Conservation (phyloP, 192 early-diverging fungal species). For the Chytriomyces hyalinus region DNA sequence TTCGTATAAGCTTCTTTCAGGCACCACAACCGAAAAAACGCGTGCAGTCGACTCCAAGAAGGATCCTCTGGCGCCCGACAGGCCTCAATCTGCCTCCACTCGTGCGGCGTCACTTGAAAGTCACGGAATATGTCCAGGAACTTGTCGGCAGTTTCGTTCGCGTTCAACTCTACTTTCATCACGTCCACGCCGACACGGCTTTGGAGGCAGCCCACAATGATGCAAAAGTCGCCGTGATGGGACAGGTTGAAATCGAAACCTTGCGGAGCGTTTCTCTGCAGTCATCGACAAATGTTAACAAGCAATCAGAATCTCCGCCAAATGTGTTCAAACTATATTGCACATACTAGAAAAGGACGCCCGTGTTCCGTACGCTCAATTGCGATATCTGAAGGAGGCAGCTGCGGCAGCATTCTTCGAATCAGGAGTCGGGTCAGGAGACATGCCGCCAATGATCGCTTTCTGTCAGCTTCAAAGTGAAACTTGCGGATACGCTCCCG, state of each 20-base stretch:
- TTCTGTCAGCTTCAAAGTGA: constrained; percentile 16
- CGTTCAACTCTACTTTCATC: constrained; percentile 13
- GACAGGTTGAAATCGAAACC: constrained; percentile 21
- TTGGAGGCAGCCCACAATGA: not conserved
- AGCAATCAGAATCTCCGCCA: not conserved
- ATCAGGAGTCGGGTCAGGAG: constrained; percentile 14
- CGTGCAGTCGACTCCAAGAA: constrained; percentile 2
- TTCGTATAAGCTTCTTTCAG: constrained; percentile 32
- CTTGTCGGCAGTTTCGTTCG: not conserved
- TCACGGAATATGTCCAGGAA: constrained; percentile 15
- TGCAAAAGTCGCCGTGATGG: constrained; percentile 27
- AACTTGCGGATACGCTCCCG: not conserved
- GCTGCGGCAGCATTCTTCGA: not conserved
- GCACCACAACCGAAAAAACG: constrained; percentile 30
- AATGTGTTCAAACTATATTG: not conserved
- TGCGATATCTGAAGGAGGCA: not conserved
- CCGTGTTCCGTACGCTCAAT: constrained; percentile 21
- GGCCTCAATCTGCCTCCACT: constrained; percentile 12
- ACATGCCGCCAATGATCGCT: not conserved
- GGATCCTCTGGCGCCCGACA: not conserved
- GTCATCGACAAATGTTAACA: not conserved
- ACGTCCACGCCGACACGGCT: constrained; percentile 22
- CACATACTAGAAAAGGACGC: constrained; percentile 15
- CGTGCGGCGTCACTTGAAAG: not conserved
- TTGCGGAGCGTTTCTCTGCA: not conserved